phyloP scores from a whole-genome alignment of 805 yeast genomes.

The Wickerhamiella kurtzmanii region DNA sequence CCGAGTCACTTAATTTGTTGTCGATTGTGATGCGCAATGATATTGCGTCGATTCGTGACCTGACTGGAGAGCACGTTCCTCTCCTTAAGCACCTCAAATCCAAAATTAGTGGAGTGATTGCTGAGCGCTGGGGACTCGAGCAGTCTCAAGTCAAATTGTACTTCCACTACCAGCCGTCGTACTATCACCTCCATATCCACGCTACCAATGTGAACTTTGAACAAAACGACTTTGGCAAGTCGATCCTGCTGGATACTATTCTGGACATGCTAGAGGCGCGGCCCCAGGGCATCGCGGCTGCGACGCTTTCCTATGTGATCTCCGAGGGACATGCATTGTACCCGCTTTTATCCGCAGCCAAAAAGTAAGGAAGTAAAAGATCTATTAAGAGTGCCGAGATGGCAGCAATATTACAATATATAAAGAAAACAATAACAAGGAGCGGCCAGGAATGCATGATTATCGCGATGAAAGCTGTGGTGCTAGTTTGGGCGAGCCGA shows the following conservation, averaged over 20 bases:
- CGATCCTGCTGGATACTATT: slow-evolving; percentile 66
- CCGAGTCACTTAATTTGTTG: slow-evolving; percentile 62
- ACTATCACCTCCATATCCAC: slow-evolving; percentile 90
- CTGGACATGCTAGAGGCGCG: slow-evolving; percentile 50
- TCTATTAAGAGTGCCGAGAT: too few species aligned
- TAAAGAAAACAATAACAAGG: too few species aligned
- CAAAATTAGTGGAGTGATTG: slow-evolving; percentile 37
- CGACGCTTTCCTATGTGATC: slow-evolving; percentile 49
- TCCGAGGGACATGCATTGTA: slow-evolving; percentile 68
- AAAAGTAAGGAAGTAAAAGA: too few species aligned
- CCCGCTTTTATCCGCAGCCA: too few species aligned
- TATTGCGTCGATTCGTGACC: slow-evolving; percentile 62
- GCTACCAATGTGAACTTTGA: slow-evolving; percentile 59
- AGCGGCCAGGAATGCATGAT: too few species aligned
- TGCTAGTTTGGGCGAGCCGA: too few species aligned
- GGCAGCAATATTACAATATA: too few species aligned
- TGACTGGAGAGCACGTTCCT: slow-evolving; percentile 43
- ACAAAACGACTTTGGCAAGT: slow-evolving; percentile 70
- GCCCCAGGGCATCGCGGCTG: slow-evolving; percentile 41
- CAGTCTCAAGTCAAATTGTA: slow-evolving; percentile 57
- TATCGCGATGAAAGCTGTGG: too few species aligned
- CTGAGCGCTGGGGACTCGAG: slow-evolving; percentile 35
- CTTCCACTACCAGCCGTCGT: slow-evolving; percentile 87
- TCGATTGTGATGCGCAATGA: slow-evolving; percentile 60
- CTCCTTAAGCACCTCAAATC: slow-evolving; percentile 39